These are phyloP conservation scores for Protea cynaroides DNA, from an alignment of 164 flowering plant species.

Conservation along the genomic window DNA sequence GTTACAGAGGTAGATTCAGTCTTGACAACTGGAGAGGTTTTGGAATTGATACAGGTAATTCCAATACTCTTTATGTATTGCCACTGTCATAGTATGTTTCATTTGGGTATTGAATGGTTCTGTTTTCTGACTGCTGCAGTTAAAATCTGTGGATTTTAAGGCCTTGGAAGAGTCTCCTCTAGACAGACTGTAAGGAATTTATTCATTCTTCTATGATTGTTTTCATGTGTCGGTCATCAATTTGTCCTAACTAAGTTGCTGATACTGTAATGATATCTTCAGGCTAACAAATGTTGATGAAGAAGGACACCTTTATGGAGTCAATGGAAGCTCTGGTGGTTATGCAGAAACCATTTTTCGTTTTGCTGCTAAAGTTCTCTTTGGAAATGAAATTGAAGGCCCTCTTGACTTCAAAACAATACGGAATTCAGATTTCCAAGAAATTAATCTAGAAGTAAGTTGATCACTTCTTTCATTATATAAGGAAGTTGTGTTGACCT, in stretches of 20 bases:
- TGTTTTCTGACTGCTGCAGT: constrained; percentile 33
- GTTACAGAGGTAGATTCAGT: constrained; percentile 90
- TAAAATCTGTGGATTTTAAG: constrained; percentile 60
- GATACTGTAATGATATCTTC: constrained; percentile 6
- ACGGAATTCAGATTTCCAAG: constrained; percentile 83
- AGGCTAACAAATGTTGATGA: constrained; percentile 83
- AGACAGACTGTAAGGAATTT: constrained; percentile 61
- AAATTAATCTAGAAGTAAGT: constrained; percentile 77
- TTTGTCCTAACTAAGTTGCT: constrained; percentile 1
- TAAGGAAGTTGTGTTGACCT: background rate
- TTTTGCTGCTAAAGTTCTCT: constrained; percentile 67
- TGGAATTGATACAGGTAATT: constrained; percentile 81
- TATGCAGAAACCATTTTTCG: constrained; percentile 85
- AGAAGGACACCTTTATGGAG: constrained; percentile 80
- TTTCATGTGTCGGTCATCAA: background rate
- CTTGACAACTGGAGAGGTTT: constrained; percentile 89
- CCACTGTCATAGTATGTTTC: background rate
- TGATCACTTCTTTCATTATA: background rate
- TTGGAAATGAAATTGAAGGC: constrained; percentile 63
- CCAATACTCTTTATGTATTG: background rate
- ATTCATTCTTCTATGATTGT: background rate
- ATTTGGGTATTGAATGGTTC: background rate
- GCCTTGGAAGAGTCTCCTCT: constrained; percentile 71
- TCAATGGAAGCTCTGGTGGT: constrained; percentile 90
- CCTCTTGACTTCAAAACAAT: constrained; percentile 59